Evolutionary conservation across 2,329 filamentous ascomycete species (phyloP), one percentile per base, ranked within the genome.

Genomic region (Epichloe sibirici): DNA sequence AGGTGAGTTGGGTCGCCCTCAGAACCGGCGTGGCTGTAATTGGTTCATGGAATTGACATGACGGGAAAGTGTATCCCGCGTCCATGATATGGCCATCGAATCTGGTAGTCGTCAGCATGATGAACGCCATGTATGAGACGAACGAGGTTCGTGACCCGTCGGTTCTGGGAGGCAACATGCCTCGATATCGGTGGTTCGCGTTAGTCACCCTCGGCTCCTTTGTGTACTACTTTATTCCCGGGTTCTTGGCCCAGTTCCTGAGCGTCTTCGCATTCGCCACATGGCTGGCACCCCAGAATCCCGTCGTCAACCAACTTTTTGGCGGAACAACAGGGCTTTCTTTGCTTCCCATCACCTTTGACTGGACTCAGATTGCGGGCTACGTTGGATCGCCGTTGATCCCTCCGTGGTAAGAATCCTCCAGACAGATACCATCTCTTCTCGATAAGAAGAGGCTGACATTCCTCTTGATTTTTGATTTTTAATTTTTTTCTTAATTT

Each of bases 51-150:
- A 11, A 45, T 21, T 25, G 23, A 31, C 25, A 11, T 13, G 42
- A 44, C 6, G 37, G 1, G 6, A n/a, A 21, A 78, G 76, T 81
- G 11, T 81, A 82, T 58, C 80, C 79, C 3, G 81, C 83, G 0
- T 79, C 84, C 9, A 86, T 88, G 82, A 86, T 88, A 54, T 88
- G 85, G 84, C 85, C 85, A 0, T 74, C 72, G 2, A 85, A 80
- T 48, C 71, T 89, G 25, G 82, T 85, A 50, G 77, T 78, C 5
- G 78, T 84, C 7, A 78, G 82, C 0, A 68, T 88, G 38, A 83
- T 88, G 71, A 83, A 83, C 58, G 82, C 84, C 55, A 82, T 90
- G 72, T 85, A 90, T 61, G 85, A 88, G 57, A 67, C 67, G 28
- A 74, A 76, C 38, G 70, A 76, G 15, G 60, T 67, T 13, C 69